These are phyloP conservation scores for Hemerocallis citrina DNA, from an alignment of 106 monocot species.

Conservation along the genomic window DNA sequence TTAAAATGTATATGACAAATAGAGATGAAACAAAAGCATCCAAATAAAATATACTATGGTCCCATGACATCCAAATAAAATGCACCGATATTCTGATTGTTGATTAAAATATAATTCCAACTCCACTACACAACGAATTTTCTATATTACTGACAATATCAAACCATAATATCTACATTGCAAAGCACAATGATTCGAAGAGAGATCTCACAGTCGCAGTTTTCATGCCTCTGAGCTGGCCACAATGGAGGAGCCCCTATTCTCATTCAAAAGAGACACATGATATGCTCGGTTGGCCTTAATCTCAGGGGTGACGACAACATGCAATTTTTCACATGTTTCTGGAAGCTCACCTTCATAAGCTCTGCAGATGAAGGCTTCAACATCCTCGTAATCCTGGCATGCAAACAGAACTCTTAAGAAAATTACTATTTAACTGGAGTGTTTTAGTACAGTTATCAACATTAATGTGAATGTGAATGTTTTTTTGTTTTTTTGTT, in stretches of 20 bases:
- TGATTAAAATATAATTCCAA: no score
- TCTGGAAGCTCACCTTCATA: slow-evolving; percentile 41
- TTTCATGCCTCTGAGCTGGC: background rate
- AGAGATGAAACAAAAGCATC: no score
- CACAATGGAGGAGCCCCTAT: background rate
- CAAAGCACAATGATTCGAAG: background rate
- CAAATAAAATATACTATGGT: no score
- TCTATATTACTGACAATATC: background rate
- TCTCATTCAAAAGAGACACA: slow-evolving; percentile 6
- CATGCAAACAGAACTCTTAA: no score
- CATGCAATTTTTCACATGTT: slow-evolving; percentile 19
- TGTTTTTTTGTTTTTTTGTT: no score
- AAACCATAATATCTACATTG: background rate
- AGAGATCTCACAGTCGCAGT: background rate
- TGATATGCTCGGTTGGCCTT: slow-evolving; percentile 6
- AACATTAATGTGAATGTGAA: no score
- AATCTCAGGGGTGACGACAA: background rate
- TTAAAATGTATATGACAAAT: no score
- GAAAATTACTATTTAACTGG: no score
- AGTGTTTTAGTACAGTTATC: no score
- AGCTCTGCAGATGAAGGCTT: slow-evolving; percentile 50
- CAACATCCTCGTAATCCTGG: slow-evolving; percentile 62
- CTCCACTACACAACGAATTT: background rate
- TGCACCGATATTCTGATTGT: no score
- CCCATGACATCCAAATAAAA: no score